Evolutionary conservation across 345 rosid species (phyloP).

Genomic region (Euphorbia tirucalli): DNA sequence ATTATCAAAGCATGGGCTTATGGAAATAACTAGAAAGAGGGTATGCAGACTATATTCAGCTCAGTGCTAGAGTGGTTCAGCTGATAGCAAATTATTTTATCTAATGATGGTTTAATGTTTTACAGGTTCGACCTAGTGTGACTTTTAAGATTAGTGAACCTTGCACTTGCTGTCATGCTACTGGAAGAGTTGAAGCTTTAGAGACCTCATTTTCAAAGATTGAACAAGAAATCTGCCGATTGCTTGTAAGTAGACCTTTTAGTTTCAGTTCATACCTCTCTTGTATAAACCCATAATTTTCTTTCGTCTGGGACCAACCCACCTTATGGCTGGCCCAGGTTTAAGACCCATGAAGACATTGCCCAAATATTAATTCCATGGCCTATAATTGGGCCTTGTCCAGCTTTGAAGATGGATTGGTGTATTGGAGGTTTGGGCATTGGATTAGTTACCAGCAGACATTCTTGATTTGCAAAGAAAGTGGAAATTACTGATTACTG

Average conservation of each 20-base stretch:
- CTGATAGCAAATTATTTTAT: conserved; percentile 6
- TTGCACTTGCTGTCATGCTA: conserved; percentile 84
- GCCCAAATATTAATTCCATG: background rate
- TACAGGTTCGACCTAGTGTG: conserved; percentile 96
- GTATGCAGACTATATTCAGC: too few relatives aligned
- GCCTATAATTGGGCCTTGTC: background rate
- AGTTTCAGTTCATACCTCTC: conserved; percentile 8
- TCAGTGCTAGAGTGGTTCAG: background rate
- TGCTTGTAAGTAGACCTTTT: conserved; percentile 58
- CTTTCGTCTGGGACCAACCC: background rate
- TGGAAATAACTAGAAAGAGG: conserved; percentile 99
- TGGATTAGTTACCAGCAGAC: background rate
- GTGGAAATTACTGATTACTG: background rate
- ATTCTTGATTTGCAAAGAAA: background rate
- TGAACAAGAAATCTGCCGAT: conserved; percentile 87
- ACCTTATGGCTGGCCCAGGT: background rate
- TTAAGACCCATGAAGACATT: background rate
- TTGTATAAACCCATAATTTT: background rate
- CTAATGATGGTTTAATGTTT: conserved; percentile 17
- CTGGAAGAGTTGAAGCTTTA: conserved; percentile 96
- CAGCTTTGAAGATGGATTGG: background rate
- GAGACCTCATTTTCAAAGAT: conserved; percentile 94
- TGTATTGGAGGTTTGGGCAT: background rate
- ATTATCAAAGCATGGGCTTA: conserved; percentile 88
- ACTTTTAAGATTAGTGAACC: conserved; percentile 96